A percentile compares a stretch with the other conserved stretches of the same genome.
Evolutionary conservation across 129 eudicot species (phyloP).

Genomic region (Chrysanthemum lavandulifolium): DNA sequence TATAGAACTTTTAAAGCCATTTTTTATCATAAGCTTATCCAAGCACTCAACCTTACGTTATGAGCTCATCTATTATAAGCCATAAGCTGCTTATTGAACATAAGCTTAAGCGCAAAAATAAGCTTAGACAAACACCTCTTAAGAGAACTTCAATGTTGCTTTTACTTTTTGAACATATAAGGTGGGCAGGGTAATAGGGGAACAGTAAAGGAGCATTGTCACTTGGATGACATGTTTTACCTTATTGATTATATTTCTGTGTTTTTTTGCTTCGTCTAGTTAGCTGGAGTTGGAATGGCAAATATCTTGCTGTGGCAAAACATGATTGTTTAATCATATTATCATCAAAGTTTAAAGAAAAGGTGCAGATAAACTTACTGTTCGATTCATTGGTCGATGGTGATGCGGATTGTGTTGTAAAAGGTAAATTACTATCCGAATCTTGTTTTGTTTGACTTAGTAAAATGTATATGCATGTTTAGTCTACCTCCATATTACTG

Average conservation of each 20-base stretch:
- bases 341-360: constrained; percentile 67
- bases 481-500: background rate
- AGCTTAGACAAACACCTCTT: background rate
- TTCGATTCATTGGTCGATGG: constrained; percentile 51
- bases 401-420: constrained; percentile 36
- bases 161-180: background rate
- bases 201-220: background rate
- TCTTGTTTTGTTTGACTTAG: constrained; percentile 4
- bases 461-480: constrained; percentile 9
- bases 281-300: constrained; percentile 72
- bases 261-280: constrained; percentile 37
- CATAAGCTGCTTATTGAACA: too few relatives aligned
- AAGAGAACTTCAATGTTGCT: background rate
- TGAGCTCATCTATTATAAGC: too few relatives aligned
- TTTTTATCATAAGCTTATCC: too few relatives aligned
- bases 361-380: constrained; percentile 45
- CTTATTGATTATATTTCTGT: background rate
- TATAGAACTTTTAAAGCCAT: too few relatives aligned
- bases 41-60: too few relatives aligned
- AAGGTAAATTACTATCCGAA: constrained; percentile 43
- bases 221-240: background rate
- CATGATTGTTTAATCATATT: constrained; percentile 50
- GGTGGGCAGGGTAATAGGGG: background rate
- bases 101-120: too few relatives aligned
- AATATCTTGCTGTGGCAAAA: constrained; percentile 66